Percentiles rank a stretch among this genome's conserved stretches.
Evolutionary conservation across 495 filamentous ascomycete species (phyloP).

Genomic region (Bacidia rubella): DNA sequence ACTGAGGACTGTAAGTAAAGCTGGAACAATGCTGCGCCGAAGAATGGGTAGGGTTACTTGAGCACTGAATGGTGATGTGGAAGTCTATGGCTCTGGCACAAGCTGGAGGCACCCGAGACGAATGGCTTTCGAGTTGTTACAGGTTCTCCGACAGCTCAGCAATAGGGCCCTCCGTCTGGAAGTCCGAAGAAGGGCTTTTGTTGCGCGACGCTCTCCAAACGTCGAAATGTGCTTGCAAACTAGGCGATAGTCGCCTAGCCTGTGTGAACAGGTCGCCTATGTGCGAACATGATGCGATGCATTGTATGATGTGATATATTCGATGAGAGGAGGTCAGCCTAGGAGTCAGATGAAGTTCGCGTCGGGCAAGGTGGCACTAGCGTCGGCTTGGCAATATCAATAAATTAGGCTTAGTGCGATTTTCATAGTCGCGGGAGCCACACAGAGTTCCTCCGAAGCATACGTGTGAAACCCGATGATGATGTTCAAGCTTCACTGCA

Average conservation of each 20-base stretch:
- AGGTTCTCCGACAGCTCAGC: no score
- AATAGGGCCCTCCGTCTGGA: background rate
- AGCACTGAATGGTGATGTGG: no score
- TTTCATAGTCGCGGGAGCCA: background rate
- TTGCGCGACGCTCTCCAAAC: slow-evolving; percentile 9
- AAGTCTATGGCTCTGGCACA: no score
- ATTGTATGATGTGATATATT: slow-evolving; percentile 8
- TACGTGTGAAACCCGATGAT: no score
- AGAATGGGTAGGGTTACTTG: slow-evolving; percentile 10
- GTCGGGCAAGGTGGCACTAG: background rate
- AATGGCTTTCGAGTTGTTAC: no score
- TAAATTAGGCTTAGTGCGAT: background rate
- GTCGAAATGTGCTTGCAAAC: slow-evolving; percentile 20
- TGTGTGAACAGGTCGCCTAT: slow-evolving; percentile 16
- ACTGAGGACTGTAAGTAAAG: slow-evolving; percentile 6
- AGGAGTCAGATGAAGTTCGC: slow-evolving; percentile 2
- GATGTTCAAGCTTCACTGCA: no score
- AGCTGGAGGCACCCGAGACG: no score
- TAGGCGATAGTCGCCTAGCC: slow-evolving; percentile 35
- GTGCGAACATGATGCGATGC: slow-evolving; percentile 17
- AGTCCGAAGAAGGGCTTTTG: slow-evolving; percentile 1
- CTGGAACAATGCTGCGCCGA: slow-evolving; percentile 1
- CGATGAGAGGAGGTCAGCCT: slow-evolving; percentile 10
- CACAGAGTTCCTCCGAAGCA: no score
- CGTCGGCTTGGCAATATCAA: background rate